phyloP scores from a whole-genome alignment of 257 asterid genomes.

The Solanum virginianum region DNA sequence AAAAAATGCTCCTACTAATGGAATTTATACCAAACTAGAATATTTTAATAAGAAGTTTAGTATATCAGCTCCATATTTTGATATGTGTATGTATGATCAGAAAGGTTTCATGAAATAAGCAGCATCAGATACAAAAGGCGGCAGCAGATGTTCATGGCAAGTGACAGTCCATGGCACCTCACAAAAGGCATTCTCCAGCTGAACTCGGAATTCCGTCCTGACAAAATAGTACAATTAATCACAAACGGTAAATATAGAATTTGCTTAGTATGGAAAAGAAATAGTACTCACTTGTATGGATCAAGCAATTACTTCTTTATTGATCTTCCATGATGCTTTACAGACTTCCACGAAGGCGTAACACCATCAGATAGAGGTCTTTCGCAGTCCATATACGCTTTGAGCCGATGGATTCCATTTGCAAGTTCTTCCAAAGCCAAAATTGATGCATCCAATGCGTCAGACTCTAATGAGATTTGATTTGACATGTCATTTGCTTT shows the following conservation, averaged over 20 bases:
- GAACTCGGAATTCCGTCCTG: neutral
- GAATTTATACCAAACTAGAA: too few relatives aligned
- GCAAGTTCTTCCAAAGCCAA: conserved; percentile 12
- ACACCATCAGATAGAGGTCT: neutral
- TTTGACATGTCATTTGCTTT: too few relatives aligned
- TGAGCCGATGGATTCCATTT: conserved; percentile 12
- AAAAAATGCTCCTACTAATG: neutral
- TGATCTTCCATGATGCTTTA: conserved; percentile 8
- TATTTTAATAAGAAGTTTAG: neutral
- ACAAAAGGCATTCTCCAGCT: neutral
- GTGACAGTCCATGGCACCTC: neutral
- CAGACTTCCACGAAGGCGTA: conserved; percentile 7
- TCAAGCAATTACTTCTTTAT: neutral
- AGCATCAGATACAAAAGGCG: neutral
- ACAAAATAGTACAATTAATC: too few relatives aligned
- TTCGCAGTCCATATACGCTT: neutral
- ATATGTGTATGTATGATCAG: neutral
- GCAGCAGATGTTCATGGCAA: neutral
- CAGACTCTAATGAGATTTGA: neutral
- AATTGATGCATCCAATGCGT: conserved; percentile 15
- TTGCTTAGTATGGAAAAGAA: neutral
- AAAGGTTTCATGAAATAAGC: neutral
- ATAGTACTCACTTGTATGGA: neutral
- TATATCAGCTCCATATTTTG: neutral
- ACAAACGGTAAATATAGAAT: neutral